Evolutionary conservation across 176 grass and related monocot genomes (phyloP).

Genomic region (Oryza glumipatula): DNA sequence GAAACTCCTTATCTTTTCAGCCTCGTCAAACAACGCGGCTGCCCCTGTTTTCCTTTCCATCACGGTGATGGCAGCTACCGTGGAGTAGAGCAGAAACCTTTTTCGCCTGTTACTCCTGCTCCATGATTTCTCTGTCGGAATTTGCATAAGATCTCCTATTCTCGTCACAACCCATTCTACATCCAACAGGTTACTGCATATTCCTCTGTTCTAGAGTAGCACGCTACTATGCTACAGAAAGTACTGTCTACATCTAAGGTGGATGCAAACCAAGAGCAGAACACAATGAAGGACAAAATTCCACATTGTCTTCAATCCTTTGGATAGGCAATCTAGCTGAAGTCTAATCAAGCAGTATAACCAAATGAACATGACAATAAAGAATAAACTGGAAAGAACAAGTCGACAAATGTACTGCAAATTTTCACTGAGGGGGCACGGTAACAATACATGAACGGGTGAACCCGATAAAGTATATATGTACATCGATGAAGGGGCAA

Average conservation of each 20-base stretch:
- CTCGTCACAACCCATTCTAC: no score
- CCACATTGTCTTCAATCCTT: no score
- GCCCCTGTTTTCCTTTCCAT: neutral
- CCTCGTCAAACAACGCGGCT: slow-evolving; percentile 36
- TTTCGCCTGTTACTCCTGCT: neutral
- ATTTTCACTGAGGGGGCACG: neutral
- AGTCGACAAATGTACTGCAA: neutral
- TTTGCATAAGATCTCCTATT: no score
- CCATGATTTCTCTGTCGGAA: neutral
- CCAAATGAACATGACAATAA: neutral
- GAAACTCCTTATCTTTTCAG: neutral
- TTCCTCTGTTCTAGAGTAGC: no score
- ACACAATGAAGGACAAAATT: no score
- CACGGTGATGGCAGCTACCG: neutral
- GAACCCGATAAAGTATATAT: slow-evolving; percentile 46
- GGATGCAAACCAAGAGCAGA: no score
- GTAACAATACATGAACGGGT: neutral
- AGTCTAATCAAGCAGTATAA: neutral
- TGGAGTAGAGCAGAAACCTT: neutral
- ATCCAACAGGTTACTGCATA: no score
- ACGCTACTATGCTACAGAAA: no score
- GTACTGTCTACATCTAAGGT: no score
- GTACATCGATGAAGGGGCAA: slow-evolving; percentile 24
- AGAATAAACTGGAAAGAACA: neutral
- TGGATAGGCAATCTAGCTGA: neutral